Evolutionary conservation across 306 rosid species (phyloP), one percentile per base, ranked within the genome.

Genomic region (Benincasa hispida): DNA sequence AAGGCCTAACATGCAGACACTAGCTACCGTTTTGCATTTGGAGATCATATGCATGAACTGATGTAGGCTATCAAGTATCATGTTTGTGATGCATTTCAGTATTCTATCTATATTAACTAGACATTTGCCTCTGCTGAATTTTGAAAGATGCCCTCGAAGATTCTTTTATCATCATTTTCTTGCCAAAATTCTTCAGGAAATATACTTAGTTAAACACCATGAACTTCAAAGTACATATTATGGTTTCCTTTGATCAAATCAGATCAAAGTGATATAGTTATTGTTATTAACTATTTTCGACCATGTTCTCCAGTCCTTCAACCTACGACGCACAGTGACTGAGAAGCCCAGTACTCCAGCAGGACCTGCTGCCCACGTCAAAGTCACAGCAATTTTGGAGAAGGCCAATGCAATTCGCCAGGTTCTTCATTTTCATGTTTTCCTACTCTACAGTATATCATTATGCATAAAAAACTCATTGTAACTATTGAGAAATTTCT

Each of bases 331-430:
- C 28, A 90, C 93, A n/a, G 75, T 80, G 67, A 42, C 87, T n/a
- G 84, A 82, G 50, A 94, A 90, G 82, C 60, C 93, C 21, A 85
- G 77, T 12, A 79, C 74, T 65, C 28, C 84, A 34, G 68, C 83
- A 3, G 87, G 78, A 79, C 85, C 91, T 17, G 32, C 88, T n/a
- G 78, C 96, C 25, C 91, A 84, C 13, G 83, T 85, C 80, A 82
- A 92, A 76, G 96, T 94, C 83, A 90, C 93, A 2, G 99, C 97
- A 82, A 94, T 94, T 80, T 80, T 94, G 87, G 92, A 92, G 93
- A 94, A 92, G 87, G 99, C 99, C 78, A 90, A 82, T 45, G 96
- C 99, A 59, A 94, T 94, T 68, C 96, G 97, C 81, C 99, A 89
- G 96, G 99, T 94, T 85, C 76, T 34, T 30, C 56, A 72, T 19